Evolutionary conservation across 2,329 filamentous ascomycete genomes (phyloP), one percentile per base, ranked within the genome.

Genomic region (Calonectria pseudoturangicola): DNA sequence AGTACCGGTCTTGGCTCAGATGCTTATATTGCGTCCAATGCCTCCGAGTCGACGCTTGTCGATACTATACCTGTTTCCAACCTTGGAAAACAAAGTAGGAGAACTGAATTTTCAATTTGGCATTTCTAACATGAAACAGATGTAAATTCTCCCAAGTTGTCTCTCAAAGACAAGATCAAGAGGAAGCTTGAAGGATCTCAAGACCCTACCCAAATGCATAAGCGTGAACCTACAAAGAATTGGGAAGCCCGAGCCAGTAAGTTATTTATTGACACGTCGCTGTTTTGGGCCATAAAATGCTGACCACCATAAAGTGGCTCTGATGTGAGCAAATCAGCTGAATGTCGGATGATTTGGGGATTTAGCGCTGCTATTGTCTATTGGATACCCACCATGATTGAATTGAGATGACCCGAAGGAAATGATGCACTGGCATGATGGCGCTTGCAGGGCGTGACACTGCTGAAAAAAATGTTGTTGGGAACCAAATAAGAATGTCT

Each of bases 201-300:
- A 27, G 77, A 79, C 47, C 78, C 78, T 21, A 66, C 73, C 39
- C 75, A 77, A 64, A 77, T 70, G 66, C 73, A 68, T 4, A 74
- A 67, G 41, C 45, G 56, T 16, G 76, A 80, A 12, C 76, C 77
- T 4, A 72, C 68, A 51, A 79, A 79, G 73, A 78, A 76, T 7
- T 80, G 78, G 78, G 78, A 80, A 36, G 78, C 78, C 8, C 78
- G 78, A 65, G 73, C 75, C 54, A 70, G 78, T 80, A 66, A 74
- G 78, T 68, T 12, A 43, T 47, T 58, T 39, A 63, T 54, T 41
- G 36, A 36, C 10, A 9, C 33, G 21, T 18, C 33, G 54, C 6
- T 16, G 10, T 27, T 21, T 41, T 2, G 21, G 4, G 16, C 16
- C 9, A 18, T 56, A 60, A 25, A 25, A 60, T n/a, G 18, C 45